Conservation (phyloP, 495 filamentous ascomycete genomes). For the Penicillium salamii region DNA sequence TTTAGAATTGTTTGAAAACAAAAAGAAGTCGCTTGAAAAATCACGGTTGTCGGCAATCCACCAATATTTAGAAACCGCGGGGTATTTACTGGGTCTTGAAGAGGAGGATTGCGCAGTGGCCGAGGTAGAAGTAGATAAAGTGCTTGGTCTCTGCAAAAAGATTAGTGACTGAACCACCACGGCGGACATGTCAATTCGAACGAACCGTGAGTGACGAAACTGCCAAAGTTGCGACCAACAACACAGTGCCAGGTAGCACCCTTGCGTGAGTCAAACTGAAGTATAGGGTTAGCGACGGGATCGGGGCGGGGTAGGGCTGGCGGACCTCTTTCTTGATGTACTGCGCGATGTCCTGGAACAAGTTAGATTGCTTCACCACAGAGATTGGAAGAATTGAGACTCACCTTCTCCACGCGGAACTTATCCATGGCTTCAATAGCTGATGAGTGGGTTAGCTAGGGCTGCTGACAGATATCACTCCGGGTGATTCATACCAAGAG, state of each 20-base stretch:
- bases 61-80: background rate
- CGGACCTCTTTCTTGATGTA: slow-evolving; percentile 93
- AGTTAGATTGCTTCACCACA: slow-evolving; percentile 16
- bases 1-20: slow-evolving; percentile 5
- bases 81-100: slow-evolving; percentile 91
- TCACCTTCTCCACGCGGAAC: slow-evolving; percentile 88
- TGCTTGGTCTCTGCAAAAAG: slow-evolving; percentile 83
- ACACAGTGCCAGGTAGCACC: slow-evolving; percentile 98
- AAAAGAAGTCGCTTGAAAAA: slow-evolving; percentile 9
- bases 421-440: slow-evolving; percentile 92
- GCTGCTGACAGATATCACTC: background rate
- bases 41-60: slow-evolving; percentile 1
- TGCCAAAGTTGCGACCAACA: slow-evolving; percentile 96
- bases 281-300: slow-evolving; percentile 18
- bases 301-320: slow-evolving; percentile 5
- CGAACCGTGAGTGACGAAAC: slow-evolving; percentile 95
- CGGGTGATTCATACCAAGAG: slow-evolving; percentile 68
- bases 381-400: slow-evolving; percentile 9
- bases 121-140: slow-evolving; percentile 99
- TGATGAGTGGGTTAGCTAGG: slow-evolving; percentile 36
- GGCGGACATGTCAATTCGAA: slow-evolving; percentile 10
- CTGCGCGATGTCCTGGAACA: slow-evolving; percentile 81
- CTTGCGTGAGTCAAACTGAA: slow-evolving; percentile 83
- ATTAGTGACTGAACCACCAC: background rate
- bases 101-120: slow-evolving; percentile 95